Evolutionary conservation across 2,329 filamentous ascomycete genomes (phyloP), one percentile per base, ranked within the genome.

Genomic region (Tolypocladium tundrense): DNA sequence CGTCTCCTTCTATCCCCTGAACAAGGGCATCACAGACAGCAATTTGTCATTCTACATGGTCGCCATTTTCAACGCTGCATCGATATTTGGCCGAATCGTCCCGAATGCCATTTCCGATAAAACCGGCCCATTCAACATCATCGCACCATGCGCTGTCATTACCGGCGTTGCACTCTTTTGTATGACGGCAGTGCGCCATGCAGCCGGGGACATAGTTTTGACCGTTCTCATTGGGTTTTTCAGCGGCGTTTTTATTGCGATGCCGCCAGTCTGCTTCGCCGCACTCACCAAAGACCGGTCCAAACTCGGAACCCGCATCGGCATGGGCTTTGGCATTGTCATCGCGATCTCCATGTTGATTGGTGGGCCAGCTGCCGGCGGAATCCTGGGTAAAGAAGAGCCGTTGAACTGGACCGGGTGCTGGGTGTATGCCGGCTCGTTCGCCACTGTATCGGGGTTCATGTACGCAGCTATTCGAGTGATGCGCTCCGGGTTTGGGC

Each of bases 1-100:
- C 62, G 61, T 74, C 56, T 70, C 69, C 1, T 74, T 66, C 64
- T 77, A 72, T 57, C 65, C 69, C 2, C 51, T 67, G 33, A 59
- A 67, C 0, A 65, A 63, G 2, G 64, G 67, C 13, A 65, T 70
- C 39, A 72, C 70, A 1, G 59, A 66, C 56, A 58, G 62, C 4
- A 66, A 65, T 35, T 60, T 77, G 59, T 68, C 69, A 0, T 76
- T 76, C 62, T 77, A 78, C 62, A 64, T 77, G 6, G 69, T 74
- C 1, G 68, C 78, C 5, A 74, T 80, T 55, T 70, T 79, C 53
- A 80, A 79, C 62, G 77, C 73, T 3, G 72, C 75, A 0, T 77
- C 75, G 0, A 68, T 78, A 3, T 69, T 78, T 19, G 78, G 78
- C 0, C 73, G 79, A 10, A 65, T 79, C 1, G 61, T 77, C 1